Evolutionary conservation across 441 rosid species (phyloP).

Genomic region (Erodium moschatum): DNA sequence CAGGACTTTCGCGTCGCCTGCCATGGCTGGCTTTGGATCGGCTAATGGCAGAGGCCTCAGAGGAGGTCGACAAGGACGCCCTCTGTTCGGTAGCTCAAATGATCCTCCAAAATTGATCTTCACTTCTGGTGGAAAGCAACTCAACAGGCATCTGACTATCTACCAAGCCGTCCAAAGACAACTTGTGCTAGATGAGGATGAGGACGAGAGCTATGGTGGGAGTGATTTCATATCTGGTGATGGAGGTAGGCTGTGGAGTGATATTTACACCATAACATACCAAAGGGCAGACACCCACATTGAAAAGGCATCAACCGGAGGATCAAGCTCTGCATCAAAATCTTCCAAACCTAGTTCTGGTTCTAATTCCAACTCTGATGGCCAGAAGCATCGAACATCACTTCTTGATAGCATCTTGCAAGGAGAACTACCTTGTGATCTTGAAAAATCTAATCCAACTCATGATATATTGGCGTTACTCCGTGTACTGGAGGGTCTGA

Average conservation of each 20-base stretch:
- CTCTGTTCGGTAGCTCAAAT: slow-evolving; percentile 50
- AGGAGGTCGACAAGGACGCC: slow-evolving; percentile 87
- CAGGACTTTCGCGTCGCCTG: no score
- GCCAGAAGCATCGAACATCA: slow-evolving; percentile 44
- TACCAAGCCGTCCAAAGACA: slow-evolving; percentile 98
- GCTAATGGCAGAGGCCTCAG: slow-evolving; percentile 88
- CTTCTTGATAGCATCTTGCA: slow-evolving; percentile 90
- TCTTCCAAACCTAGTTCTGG: slow-evolving; percentile 43
- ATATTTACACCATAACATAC: slow-evolving; percentile 83
- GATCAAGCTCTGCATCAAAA: slow-evolving; percentile 51
- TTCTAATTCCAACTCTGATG: slow-evolving; percentile 44
- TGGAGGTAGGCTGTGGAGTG: slow-evolving; percentile 84
- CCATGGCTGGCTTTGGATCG: slow-evolving; percentile 97
- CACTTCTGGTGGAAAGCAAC: slow-evolving; percentile 86
- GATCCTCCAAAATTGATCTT: slow-evolving; percentile 79
- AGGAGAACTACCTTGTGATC: slow-evolving; percentile 93
- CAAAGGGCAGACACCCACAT: slow-evolving; percentile 78
- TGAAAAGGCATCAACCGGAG: slow-evolving; percentile 56
- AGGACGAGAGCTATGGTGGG: slow-evolving; percentile 77
- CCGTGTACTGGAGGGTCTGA: slow-evolving; percentile 86
- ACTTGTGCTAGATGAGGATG: slow-evolving; percentile 81
- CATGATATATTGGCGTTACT: slow-evolving; percentile 76
- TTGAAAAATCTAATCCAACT: slow-evolving; percentile 87
- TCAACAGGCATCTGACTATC: slow-evolving; percentile 86
- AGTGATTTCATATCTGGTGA: slow-evolving; percentile 81